Base-by-base conservation (phyloP, 768 basidiomycete species). In the Rhodotorula paludigena region DNA sequence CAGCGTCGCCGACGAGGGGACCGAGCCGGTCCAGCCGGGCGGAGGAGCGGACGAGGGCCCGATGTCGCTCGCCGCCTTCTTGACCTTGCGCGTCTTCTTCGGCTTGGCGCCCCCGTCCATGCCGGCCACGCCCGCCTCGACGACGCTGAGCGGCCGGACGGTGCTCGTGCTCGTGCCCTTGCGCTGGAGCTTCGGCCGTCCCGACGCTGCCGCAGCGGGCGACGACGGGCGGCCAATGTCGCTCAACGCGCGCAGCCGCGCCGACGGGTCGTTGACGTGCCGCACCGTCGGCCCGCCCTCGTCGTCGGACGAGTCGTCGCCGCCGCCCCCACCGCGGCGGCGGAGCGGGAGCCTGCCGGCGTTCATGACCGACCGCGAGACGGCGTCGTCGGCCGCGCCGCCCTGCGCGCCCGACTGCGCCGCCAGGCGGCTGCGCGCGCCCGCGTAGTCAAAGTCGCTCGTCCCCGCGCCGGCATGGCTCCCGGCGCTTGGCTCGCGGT, bases 31-130 rank as follows among this genome's bases (percentile, higher is more conserved):
- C 36, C 41, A 58, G 10, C 49, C 60, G 30, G 6, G 35, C 18
- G 33, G 52, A 6, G 18, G 6, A 11, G 44, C 14, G 16, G 71
- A 25, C 23, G 33, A 30, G 42, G 52, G 55, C 23, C 72, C 72
- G 12, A 73, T 60, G 32, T 73, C 72, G 49, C 64, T 66, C 47
- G 68, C 64, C 4, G 72, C 72, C 54, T 63, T 72, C 55, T 60
- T 66, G 39, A 68, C 55, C 63, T 60, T 60, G 54, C 54, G 36
- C n/a, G 54, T n/a, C 52, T 54, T 54, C 35, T 54, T 54, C 12
- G 11, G 28, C 48, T 49, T 12, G 48, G 11, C 30, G 28, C 5
- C 48, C 23, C n/a, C 42, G 9, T 35, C 32, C 10, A 28, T 7
- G 12, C 5, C 36, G 33, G 33, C 10, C 21, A 23, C 61, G 33